phyloP scores from a whole-genome alignment of 768 basidiomycete genomes.

The Erythrobasidium yunnanense region DNA sequence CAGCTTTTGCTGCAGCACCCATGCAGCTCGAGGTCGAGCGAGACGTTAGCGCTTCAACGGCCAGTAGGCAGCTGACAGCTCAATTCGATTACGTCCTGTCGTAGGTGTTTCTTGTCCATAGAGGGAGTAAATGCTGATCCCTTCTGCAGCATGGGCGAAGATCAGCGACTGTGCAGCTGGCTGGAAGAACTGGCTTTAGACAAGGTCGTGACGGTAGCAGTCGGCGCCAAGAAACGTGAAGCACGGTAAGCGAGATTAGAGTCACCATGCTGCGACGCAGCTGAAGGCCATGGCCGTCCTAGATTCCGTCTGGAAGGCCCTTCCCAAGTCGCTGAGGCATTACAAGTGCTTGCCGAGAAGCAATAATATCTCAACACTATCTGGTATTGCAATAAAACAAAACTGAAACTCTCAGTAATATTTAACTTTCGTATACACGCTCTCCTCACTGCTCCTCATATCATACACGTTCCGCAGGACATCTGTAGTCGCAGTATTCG shows the following conservation, averaged over 20 bases:
- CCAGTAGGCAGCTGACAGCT: conserved; percentile 12
- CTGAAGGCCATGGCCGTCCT: not conserved
- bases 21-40: no score
- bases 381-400: no score
- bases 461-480: no score
- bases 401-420: no score
- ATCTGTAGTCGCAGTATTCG: no score
- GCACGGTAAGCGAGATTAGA: not conserved
- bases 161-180: conserved; percentile 21
- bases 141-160: conserved; percentile 6
- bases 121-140: not conserved
- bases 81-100: conserved; percentile 15
- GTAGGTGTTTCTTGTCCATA: not conserved
- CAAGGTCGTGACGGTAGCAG: conserved; percentile 17
- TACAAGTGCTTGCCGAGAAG: not conserved
- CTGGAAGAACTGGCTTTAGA: conserved; percentile 21
- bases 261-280: not conserved
- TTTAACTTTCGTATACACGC: no score
- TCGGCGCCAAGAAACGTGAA: conserved; percentile 6
- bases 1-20: no score
- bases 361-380: no score
- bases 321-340: not conserved
- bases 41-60: not conserved
- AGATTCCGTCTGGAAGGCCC: not conserved
- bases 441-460: no score